phyloP scores from a whole-genome alignment of 257 asterid species.

The Solanum sejunctum region DNA sequence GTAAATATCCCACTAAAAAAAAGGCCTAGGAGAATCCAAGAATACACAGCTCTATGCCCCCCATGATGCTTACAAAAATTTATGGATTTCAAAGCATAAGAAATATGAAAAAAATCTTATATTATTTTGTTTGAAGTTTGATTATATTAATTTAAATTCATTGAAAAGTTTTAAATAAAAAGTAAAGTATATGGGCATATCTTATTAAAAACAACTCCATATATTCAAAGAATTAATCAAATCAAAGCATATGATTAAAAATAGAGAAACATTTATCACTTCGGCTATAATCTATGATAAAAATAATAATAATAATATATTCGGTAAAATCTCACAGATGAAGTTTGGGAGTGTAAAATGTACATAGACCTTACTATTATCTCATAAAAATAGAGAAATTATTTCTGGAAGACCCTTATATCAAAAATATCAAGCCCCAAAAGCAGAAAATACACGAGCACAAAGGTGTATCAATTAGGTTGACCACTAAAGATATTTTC shows the following conservation, averaged over 20 bases:
- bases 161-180: too few relatives aligned
- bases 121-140: background rate
- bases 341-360: too few relatives aligned
- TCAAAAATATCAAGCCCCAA: background rate
- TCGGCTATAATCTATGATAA: too few relatives aligned
- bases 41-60: slow-evolving; percentile 20
- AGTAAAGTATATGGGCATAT: too few relatives aligned
- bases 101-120: slow-evolving; percentile 7
- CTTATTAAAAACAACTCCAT: too few relatives aligned
- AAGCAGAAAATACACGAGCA: background rate
- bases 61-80: slow-evolving; percentile 17
- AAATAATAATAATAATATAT: too few relatives aligned
- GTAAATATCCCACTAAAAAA: slow-evolving; percentile 8
- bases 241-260: background rate
- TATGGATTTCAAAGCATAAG: slow-evolving; percentile 18
- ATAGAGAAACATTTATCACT: background rate
- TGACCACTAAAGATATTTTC: background rate
- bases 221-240: background rate
- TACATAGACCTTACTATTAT: too few relatives aligned
- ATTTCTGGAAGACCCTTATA: rapidly evolving
- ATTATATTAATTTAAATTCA: too few relatives aligned
- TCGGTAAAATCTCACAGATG: too few relatives aligned
- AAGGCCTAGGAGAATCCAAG: slow-evolving; percentile 25
- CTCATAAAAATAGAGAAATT: too few relatives aligned
- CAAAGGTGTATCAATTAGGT: slow-evolving; percentile 9